phyloP scores from a whole-genome alignment of 352 stramenopile species.

The Pelagophyceae sp. region DNA sequence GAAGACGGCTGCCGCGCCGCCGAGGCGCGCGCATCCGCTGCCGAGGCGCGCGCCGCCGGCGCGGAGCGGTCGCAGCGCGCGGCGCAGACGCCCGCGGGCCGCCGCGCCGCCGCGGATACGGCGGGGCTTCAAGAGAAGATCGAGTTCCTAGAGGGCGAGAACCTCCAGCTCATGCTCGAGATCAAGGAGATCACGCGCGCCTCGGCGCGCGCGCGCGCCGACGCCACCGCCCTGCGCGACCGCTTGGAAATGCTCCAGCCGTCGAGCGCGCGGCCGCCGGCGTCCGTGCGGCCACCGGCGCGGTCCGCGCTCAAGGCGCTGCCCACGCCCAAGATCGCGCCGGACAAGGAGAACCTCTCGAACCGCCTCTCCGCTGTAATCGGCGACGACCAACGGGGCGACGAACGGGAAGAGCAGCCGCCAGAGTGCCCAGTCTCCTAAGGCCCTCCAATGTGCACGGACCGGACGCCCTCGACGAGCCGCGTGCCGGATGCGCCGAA shows the following conservation, averaged over 20 bases:
- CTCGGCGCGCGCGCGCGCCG: no score
- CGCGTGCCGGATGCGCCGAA: no score
- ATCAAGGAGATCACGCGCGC: not conserved
- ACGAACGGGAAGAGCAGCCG: no score
- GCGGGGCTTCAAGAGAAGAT: slow-evolving; percentile 12
- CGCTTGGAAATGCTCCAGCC: not conserved
- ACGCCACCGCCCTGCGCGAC: not conserved
- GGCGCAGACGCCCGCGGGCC: not conserved
- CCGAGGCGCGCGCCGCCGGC: not conserved
- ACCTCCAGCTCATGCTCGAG: slow-evolving; percentile 16
- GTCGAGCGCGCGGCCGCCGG: no score
- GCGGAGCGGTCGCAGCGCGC: not conserved
- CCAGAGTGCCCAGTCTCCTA: no score
- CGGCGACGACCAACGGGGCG: no score
- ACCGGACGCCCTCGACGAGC: no score
- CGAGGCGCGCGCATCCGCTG: not conserved
- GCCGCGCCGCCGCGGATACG: not conserved
- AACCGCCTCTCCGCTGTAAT: no score
- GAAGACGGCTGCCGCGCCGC: not conserved
- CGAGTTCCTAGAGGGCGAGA: slow-evolving; percentile 18
- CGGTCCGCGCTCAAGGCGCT: not conserved
- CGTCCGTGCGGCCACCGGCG: not conserved
- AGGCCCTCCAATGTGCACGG: no score
- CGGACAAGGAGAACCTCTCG: not conserved
- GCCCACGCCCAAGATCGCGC: not conserved